Evolutionary conservation across 352 stramenopile genomes (phyloP).

Genomic region (Pythium coloratum): DNA sequence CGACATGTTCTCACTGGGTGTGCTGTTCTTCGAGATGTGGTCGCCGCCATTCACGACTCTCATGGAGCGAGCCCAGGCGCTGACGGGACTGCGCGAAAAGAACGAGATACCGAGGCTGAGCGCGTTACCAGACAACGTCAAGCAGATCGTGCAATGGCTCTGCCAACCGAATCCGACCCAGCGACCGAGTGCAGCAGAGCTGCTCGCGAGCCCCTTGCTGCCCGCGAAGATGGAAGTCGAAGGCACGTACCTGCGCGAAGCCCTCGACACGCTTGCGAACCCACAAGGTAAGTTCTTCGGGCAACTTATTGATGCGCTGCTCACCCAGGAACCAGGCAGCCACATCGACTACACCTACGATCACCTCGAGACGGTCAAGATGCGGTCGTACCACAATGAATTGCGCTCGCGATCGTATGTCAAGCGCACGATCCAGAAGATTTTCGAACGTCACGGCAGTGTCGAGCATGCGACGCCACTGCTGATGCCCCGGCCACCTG

Average conservation of each 20-base stretch:
- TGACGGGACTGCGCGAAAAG: constrained; percentile 75
- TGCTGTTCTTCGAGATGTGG: constrained; percentile 97
- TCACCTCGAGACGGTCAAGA: constrained; percentile 78
- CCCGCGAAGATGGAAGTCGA: constrained; percentile 86
- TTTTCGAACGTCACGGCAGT: constrained; percentile 83
- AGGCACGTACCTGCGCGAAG: constrained; percentile 78
- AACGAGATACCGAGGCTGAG: constrained; percentile 58
- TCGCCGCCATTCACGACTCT: constrained; percentile 89
- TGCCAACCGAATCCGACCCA: constrained; percentile 72
- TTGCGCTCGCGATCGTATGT: constrained; percentile 68
- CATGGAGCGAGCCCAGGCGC: constrained; percentile 85
- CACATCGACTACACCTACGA: constrained; percentile 90
- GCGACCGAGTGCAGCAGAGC: constrained; percentile 72
- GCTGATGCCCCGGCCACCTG: constrained; percentile 67
- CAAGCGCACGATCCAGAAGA: constrained; percentile 67
- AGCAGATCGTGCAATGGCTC: constrained; percentile 88
- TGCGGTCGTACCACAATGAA: constrained; percentile 64
- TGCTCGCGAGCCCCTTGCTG: constrained; percentile 65
- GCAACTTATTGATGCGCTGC: constrained; percentile 77
- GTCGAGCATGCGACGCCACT: constrained; percentile 78
- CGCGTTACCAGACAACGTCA: constrained; percentile 74
- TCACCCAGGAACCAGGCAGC: constrained; percentile 70
- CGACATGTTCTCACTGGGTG: constrained; percentile 95
- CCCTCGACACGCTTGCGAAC: constrained; percentile 84
- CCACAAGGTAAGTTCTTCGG: constrained; percentile 89